Evolutionary conservation across 495 filamentous ascomycete genomes (phyloP), one percentile per base, ranked within the genome.

Genomic region (Penicillium robsamsonii): DNA sequence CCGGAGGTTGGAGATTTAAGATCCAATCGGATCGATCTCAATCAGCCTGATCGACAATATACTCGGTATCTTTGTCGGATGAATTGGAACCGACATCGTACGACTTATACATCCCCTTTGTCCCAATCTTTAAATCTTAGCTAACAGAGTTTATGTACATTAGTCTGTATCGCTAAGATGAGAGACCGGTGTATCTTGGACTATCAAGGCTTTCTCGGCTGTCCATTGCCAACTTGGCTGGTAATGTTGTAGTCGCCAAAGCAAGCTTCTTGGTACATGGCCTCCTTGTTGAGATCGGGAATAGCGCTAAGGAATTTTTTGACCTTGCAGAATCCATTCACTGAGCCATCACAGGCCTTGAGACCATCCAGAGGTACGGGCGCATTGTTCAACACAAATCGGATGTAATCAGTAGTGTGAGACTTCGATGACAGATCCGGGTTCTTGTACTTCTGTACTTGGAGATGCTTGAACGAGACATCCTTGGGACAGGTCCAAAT

Each of bases 401-500:
- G 66, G 38, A 71, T 66, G 17, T 69, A 69, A 12, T 66, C 46
- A 5, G 51, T 63, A 3, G 66, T 67, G 20, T 63, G 29, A 0
- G 53, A 30, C 11, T 53, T 45, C 3, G 57, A 47, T 0, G 60
- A 56, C 6, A 71, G 50, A 54, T 65, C 57, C 0, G 69, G 69
- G 55, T 69, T 71, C 42, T 57, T 58, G 55, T 71, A 71, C 18
- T 63, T 51, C 15, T 62, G 59, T 4, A 58, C 53, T 33, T 60
- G 56, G 5, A 71, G 55, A 17, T 56, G 31, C 12, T 66, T 41
- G n/a, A 71, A 62, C 9, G 50, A 51, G 12, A 49, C 35, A 15
- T 63, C 46, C 12, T 44, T 41, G 3, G 68, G 66, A 40, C 68
- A 71, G 2, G 64, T 69, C 68, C 68, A 71, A 53, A 88, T 66